Base-by-base conservation (phyloP, 805 yeast genomes). In the Candida ponderosae region DNA sequence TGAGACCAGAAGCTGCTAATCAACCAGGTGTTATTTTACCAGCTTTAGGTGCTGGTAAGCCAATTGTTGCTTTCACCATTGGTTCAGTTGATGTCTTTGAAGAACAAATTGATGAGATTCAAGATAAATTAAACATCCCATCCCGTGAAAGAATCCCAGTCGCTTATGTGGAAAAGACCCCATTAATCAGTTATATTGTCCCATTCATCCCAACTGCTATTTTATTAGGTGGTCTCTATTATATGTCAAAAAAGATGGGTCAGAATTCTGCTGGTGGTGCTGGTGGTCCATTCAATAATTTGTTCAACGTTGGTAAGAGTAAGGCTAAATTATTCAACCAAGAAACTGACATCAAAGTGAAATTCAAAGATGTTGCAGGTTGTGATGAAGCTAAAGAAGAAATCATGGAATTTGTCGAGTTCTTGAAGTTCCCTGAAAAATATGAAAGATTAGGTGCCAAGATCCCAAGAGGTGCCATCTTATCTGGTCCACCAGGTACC, bases 401-500 rank as follows among this genome's bases (percentile, higher is more conserved):
- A 63, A 89, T 93, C 44, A 86, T 88, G 95, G 99, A 93, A 61
- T 93, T 93, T 69, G 99, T 93, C 37, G 78, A 81, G 49, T 93
- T 94, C 57, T 74, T 93, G 61, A 84, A 90, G 57, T 76, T 87
- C 47, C 98, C 99, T 9, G 69, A 72, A 39, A 86, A 88, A 57
- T 93, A 89, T 61, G 97, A 89, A 59, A 76, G 77, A 42, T 68
- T 93, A 40, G 99, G 99, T 29, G 99, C 97, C 29, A 86, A 88
- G 59, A 93, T 93, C 47, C 99, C 99, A 34, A 77, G 97, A 57
- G 99, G 99, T 50, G 98, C 98, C 9, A 86, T 93, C 42, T 66
- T 93, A 40, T 83, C 96, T 2, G 99, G 99, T 34, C 96, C 98
- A 15, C 99, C 99, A 36, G 99, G 99, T 67, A 93, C 98, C 9